Evolutionary conservation across 2,329 filamentous ascomycete genomes (phyloP), one percentile per base, ranked within the genome.

Genomic region (Pseudogymnoascus verrucosus): DNA sequence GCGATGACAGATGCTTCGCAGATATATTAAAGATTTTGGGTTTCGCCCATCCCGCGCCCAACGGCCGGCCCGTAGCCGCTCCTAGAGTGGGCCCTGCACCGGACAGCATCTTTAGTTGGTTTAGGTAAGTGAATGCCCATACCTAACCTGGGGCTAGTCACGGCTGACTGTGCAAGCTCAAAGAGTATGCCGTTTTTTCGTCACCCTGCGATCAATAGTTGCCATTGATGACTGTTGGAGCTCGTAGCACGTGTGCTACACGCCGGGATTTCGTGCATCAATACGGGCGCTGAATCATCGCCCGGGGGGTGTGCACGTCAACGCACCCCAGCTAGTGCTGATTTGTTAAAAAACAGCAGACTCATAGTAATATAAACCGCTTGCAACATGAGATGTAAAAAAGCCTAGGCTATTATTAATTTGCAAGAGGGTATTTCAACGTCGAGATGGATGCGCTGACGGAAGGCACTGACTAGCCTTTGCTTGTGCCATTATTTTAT

Each of bases 11-110:
- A 54, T 54, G 8, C 23, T 31, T 54, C 26, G 14, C 47, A 54
- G 44, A 54, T 54, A 54, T 54, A 54, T 54, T 54, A 54, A 28
- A 54, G 39, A 31, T 19, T 54, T 54, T 54, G 26, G n/a, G 47
- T 31, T 54, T 31, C 26, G 47, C 47, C 4, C 26, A 31, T 54
- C 14, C 47, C 47, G 47, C 12, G 23, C n/a, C 26, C 47, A 31
- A 54, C n/a, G 26, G 23, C 7, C 26, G 26, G 47, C 47, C 44
- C 44, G 23, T 28, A 28, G 39, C 5, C 7, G 39, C 19, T 19
- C 11, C 16, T 11, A 19, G 8, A 11, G 23, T 31, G 44, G 23
- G 7, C 12, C 23, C 31, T 54, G 8, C 26, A 8, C n/a, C 8
- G 10, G 8, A 23, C 21, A 19, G 8, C n/a, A 5, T 19, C 14